phyloP scores from a whole-genome alignment of 192 early-diverging fungal genomes.

The Helicostylum pulchrum region DNA sequence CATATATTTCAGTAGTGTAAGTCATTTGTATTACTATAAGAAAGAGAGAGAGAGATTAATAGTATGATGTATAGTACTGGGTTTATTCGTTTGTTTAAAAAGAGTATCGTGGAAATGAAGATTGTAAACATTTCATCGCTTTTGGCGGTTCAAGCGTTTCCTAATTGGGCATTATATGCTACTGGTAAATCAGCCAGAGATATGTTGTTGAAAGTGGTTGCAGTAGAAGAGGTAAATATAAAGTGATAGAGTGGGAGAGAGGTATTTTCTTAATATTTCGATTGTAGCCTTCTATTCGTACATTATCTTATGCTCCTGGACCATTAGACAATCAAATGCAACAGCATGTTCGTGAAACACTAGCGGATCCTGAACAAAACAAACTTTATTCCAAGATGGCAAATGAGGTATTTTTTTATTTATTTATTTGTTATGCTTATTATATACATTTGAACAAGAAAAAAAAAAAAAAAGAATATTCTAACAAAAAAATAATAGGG shows the following conservation, averaged over 20 bases:
- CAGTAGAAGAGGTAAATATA: slow-evolving; percentile 54
- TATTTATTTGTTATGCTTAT: background rate
- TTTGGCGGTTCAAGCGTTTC: slow-evolving; percentile 66
- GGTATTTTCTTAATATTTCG: slow-evolving; percentile 37
- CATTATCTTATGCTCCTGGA: slow-evolving; percentile 85
- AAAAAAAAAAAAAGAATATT: background rate
- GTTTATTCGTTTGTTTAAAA: slow-evolving; percentile 37
- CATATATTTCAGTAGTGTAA: slow-evolving; percentile 51
- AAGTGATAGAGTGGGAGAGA: too few species aligned
- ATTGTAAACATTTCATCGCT: slow-evolving; percentile 83
- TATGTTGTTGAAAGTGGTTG: slow-evolving; percentile 65
- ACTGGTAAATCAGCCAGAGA: slow-evolving; percentile 82
- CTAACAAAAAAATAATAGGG: slow-evolving; percentile 33
- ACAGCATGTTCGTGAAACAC: slow-evolving; percentile 58
- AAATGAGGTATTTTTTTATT: slow-evolving; percentile 36
- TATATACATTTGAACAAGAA: background rate
- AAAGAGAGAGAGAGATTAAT: background rate
- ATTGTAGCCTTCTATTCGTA: slow-evolving; percentile 10
- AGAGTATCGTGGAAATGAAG: slow-evolving; percentile 21
- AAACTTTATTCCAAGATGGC: slow-evolving; percentile 64
- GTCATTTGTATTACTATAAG: background rate
- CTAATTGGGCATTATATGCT: slow-evolving; percentile 81
- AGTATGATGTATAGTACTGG: slow-evolving; percentile 17
- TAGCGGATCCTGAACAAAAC: slow-evolving; percentile 65
- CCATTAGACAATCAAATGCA: slow-evolving; percentile 88